Base-by-base conservation (phyloP, 345 rosid species). In the Gossypium arboreum region DNA sequence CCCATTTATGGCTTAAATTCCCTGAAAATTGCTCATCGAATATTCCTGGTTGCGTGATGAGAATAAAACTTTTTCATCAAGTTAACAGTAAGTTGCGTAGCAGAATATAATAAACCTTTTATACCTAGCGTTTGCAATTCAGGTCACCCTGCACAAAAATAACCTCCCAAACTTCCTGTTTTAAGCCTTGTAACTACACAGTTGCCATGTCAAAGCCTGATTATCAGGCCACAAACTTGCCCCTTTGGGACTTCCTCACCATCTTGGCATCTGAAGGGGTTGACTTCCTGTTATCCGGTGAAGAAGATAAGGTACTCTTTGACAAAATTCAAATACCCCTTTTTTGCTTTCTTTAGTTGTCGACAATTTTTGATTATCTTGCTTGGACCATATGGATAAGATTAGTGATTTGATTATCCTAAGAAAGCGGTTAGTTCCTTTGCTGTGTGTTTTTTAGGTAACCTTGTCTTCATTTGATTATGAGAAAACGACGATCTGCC, bases 251-350 rank as follows among this genome's bases (percentile, higher is more conserved):
- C 60, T 71, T 87, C 50, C 56, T 75, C 75, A 72, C 82, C 20
- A 59, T 81, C 79, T 80, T 86, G 81, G 82, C 85, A 63, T 78
- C 92, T 73, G 79, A 82, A 76, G 94, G 86, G 58, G 81, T 90
- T 73, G 88, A 88, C 68, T 90, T 82, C 74, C 90, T 90, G 74
- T 73, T 83, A 54, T 88, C 94, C 5, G 79, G 66, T 80, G 79
- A 84, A 68, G 85, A 84, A 73, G 41, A 34, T 5, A 79, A 83
- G 90, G 94, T 87, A 61, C 47, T 54, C 65, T 34, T 34, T 47
- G 2, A 9, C 43, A 34, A 57, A 24, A 47, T 18, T 17, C 10
- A 64, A 57, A 2, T 57, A 52, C 17, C 57, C 51, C 12, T 34
- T 17, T 39, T 63, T 13, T 27, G 9, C 41, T 1, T 7, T 57